phyloP scores from a whole-genome alignment of 2,329 filamentous ascomycete species.

The Aspergillus amoenus region DNA sequence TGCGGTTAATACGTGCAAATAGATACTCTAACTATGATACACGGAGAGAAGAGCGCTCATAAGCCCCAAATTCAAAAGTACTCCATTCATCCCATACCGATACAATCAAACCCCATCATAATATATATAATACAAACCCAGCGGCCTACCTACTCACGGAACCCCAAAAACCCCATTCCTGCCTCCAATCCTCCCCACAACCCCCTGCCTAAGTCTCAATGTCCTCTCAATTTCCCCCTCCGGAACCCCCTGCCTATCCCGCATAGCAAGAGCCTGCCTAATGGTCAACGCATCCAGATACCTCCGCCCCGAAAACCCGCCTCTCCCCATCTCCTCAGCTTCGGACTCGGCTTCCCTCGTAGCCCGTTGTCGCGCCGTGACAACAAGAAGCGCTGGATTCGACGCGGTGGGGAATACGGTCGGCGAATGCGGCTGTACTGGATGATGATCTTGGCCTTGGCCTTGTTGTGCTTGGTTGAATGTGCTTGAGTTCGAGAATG shows the following conservation, averaged over 20 bases:
- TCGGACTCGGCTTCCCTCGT: conserved; percentile 56
- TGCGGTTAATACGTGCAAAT: too few species aligned
- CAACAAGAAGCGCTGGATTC: conserved; percentile 57
- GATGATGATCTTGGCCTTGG: background rate
- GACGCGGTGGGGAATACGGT: conserved; percentile 38
- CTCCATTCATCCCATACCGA: background rate
- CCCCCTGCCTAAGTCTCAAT: conserved; percentile 46
- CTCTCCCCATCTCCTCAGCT: conserved; percentile 48
- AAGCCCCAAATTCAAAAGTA: background rate
- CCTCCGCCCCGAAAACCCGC: conserved; percentile 40
- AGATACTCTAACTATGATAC: too few species aligned
- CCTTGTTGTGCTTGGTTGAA: conserved; percentile 32
- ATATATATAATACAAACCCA: background rate
- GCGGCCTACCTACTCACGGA: conserved; percentile 1
- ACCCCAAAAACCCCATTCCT: conserved; percentile 32
- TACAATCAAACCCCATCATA: background rate
- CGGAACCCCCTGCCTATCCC: conserved; percentile 42
- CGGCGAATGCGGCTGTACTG: background rate
- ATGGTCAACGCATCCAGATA: conserved; percentile 53
- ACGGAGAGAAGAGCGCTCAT: too few species aligned
- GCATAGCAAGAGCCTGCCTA: conserved; percentile 49
- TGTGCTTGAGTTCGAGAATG: conserved; percentile 55
- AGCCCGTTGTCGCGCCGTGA: conserved; percentile 53
- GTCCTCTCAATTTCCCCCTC: conserved; percentile 44
- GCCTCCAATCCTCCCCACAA: conserved; percentile 40